These are phyloP conservation scores for Saksenaea vasiformis DNA, from an alignment of 371 early-diverging fungal species.

Conservation along the genomic window DNA sequence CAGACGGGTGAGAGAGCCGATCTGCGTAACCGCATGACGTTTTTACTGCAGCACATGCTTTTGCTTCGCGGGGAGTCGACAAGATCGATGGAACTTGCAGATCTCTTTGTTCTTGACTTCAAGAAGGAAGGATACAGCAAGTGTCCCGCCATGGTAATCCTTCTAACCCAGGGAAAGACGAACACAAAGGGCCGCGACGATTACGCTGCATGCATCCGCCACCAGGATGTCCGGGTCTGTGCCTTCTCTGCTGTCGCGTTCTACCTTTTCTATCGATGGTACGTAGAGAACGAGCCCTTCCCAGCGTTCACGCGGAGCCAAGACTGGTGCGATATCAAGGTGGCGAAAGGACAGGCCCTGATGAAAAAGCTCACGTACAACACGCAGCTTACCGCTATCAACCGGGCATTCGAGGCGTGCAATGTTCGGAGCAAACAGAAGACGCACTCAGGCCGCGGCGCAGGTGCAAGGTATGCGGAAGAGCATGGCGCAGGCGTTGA, in stretches of 20 bases:
- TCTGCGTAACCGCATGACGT: too few species aligned
- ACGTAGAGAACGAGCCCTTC: neutral
- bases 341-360: too few species aligned
- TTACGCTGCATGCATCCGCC: neutral
- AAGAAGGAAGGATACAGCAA: too few species aligned
- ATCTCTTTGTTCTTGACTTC: too few species aligned
- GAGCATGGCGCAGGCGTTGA: neutral
- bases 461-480: slow-evolving; percentile 7
- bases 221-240: neutral
- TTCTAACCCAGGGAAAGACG: too few species aligned
- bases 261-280: neutral
- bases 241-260: neutral
- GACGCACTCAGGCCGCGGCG: slow-evolving; percentile 6
- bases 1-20: too few species aligned
- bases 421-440: neutral
- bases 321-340: neutral
- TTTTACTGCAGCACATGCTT: too few species aligned
- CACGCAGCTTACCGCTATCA: neutral
- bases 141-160: too few species aligned
- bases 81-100: too few species aligned
- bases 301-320: neutral
- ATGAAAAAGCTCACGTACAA: too few species aligned
- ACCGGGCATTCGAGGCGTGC: neutral
- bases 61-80: too few species aligned
- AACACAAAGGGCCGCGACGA: neutral